Evolutionary conservation across 2,329 filamentous ascomycete species (phyloP).

Genomic region (Botrytis cinerea): DNA sequence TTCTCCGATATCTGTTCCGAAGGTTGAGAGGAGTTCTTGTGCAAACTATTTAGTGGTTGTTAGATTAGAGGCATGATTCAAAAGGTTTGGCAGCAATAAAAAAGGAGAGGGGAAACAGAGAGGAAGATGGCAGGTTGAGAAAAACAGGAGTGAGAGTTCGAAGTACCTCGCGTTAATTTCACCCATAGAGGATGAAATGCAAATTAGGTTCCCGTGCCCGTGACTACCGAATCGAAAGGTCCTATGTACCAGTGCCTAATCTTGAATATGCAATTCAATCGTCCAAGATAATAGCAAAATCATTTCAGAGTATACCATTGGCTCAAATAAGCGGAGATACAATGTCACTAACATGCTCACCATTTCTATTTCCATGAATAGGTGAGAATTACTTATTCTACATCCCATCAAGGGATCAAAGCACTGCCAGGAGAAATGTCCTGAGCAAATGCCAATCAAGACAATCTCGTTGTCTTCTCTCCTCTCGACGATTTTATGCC

Average conservation of each 20-base stretch:
- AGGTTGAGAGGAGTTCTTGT: constrained; percentile 94
- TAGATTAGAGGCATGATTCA: neutral
- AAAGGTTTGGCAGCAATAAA: neutral
- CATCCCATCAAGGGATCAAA: too few species aligned
- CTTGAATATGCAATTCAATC: neutral
- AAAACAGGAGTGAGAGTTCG: neutral
- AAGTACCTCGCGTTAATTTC: neutral
- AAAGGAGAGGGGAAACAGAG: neutral
- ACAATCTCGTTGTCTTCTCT: neutral
- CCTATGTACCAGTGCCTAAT: neutral
- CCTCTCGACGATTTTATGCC: neutral
- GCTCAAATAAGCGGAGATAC: neutral
- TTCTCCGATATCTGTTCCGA: constrained; percentile 80
- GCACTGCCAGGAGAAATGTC: neutral
- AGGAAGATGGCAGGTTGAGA: too few species aligned
- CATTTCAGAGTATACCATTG: neutral
- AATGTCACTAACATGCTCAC: neutral
- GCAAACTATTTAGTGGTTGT: constrained; percentile 62
- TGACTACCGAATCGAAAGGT: neutral
- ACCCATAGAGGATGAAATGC: neutral
- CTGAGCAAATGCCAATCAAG: too few species aligned
- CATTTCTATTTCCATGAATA: neutral
- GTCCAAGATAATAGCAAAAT: neutral
- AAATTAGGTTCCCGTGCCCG: too few species aligned
- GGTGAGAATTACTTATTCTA: neutral